These are phyloP conservation scores for Limonium bicolor DNA, from an alignment of 148 eudicot species.

Conservation along the genomic window DNA sequence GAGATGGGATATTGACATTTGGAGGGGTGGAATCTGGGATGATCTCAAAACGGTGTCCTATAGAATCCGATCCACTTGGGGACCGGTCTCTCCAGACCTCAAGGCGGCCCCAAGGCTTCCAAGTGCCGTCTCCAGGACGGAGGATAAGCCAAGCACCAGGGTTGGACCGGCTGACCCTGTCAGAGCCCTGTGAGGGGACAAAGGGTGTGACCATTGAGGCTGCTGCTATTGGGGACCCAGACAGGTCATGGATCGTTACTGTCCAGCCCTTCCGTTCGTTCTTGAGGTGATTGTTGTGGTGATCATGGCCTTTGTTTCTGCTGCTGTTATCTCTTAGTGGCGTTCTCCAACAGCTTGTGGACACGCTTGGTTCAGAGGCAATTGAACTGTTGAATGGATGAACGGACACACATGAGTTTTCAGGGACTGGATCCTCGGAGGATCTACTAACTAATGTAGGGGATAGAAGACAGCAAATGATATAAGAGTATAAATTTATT, in stretches of 20 bases:
- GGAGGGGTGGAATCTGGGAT: constrained; percentile 36
- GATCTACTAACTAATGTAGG: too few species aligned
- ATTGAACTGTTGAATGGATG: constrained; percentile 35
- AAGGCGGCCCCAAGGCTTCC: constrained; percentile 96
- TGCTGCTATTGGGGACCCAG: constrained; percentile 75
- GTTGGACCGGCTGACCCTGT: constrained; percentile 60
- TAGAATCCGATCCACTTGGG: constrained; percentile 11
- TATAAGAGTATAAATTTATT: not conserved
- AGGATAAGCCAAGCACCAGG: constrained; percentile 32
- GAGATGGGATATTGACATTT: constrained; percentile 21
- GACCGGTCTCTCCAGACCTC: constrained; percentile 72
- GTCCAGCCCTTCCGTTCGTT: constrained; percentile 96
- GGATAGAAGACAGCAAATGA: not conserved
- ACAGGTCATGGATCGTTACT: constrained; percentile 76
- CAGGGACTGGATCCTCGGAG: too few species aligned
- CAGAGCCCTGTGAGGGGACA: constrained; percentile 67
- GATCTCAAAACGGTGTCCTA: constrained; percentile 62
- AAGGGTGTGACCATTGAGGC: constrained; percentile 97
- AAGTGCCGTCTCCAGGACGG: constrained; percentile 20
- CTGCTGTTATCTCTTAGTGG: constrained; percentile 13
- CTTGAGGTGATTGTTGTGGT: not conserved
- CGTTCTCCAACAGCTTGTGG: constrained; percentile 39
- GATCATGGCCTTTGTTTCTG: not conserved
- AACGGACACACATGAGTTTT: too few species aligned
- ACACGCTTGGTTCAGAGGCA: constrained; percentile 37